Evolutionary conservation across 495 filamentous ascomycete species (phyloP).

Genomic region (Bacidia rubella): DNA sequence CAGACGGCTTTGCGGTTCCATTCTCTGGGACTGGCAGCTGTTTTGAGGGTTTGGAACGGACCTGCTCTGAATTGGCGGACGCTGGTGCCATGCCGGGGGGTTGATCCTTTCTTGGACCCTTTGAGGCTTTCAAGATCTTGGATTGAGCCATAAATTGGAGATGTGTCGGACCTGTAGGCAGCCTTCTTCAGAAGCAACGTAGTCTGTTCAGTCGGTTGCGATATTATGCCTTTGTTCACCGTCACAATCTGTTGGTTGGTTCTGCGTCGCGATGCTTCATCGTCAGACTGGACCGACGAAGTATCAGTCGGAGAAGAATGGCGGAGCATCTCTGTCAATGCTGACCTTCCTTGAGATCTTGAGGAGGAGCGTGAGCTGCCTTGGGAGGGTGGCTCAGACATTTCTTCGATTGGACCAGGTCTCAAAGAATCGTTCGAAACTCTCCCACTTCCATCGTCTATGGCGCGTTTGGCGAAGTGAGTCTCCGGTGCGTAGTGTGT

Average conservation of each 20-base stretch:
- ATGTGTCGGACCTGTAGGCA: constrained; percentile 12
- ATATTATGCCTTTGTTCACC: constrained; percentile 16
- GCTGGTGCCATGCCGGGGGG: constrained; percentile 3
- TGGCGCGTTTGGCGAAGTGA: not conserved
- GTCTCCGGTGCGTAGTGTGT: not conserved
- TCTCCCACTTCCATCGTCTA: constrained; percentile 1
- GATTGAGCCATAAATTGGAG: constrained; percentile 7
- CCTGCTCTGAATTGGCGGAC: constrained; percentile 2
- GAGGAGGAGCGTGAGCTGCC: constrained; percentile 18
- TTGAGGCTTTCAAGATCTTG: constrained; percentile 24
- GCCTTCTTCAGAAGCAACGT: constrained; percentile 20
- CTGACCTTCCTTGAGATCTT: constrained; percentile 34
- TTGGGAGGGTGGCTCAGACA: constrained; percentile 46
- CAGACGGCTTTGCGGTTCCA: constrained; percentile 59
- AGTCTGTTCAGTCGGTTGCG: constrained; percentile 22
- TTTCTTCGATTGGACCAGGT: constrained; percentile 41
- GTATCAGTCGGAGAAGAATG: constrained; percentile 31
- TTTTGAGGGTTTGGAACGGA: constrained; percentile 12
- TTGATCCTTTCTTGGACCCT: constrained; percentile 4
- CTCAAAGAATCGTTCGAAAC: constrained; percentile 16
- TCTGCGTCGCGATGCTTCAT: constrained; percentile 4
- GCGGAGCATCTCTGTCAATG: constrained; percentile 50
- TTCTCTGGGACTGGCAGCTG: constrained; percentile 41
- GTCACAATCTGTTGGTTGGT: constrained; percentile 8
- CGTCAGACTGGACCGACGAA: constrained; percentile 17